Evolutionary conservation across 2,329 filamentous ascomycete species (phyloP).

Genomic region (Aureobasidium subglaciale): DNA sequence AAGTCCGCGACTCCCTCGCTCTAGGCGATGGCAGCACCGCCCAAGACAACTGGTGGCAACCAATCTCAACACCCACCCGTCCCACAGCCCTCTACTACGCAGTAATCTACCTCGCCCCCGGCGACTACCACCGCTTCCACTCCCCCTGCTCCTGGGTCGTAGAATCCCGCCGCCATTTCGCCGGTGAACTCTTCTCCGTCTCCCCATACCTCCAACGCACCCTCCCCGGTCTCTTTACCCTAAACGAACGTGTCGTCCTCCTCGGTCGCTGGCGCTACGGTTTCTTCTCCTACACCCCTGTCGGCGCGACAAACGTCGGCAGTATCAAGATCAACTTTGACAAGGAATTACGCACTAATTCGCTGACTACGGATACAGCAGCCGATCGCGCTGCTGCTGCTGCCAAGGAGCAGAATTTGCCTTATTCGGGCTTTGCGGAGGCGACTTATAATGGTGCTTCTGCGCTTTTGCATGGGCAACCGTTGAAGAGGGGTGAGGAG

Average conservation of each 20-base stretch:
- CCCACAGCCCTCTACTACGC: constrained; percentile 77
- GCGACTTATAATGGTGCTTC: constrained; percentile 80
- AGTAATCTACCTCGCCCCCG: constrained; percentile 92
- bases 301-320: constrained; percentile 94
- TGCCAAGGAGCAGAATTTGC: constrained; percentile 67
- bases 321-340: constrained; percentile 98
- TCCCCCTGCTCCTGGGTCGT: constrained; percentile 94
- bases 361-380: constrained; percentile 81
- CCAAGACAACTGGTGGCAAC: constrained; percentile 43
- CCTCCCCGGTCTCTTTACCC: constrained; percentile 85
- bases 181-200: constrained; percentile 90
- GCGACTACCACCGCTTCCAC: constrained; percentile 98
- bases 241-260: constrained; percentile 92
- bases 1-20: constrained; percentile 78
- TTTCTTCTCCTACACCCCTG: constrained; percentile 93
- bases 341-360: constrained; percentile 86
- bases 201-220: constrained; percentile 91
- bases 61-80: constrained; percentile 28
- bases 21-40: constrained; percentile 34
- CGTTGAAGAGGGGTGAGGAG: constrained; percentile 80
- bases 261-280: constrained; percentile 93
- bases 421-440: constrained; percentile 85
- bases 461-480: constrained; percentile 70
- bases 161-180: constrained; percentile 90
- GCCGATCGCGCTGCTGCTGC: constrained; percentile 80